Conservation (phyloP, 805 yeast genomes). For the Metschnikowia sp. region DNA sequence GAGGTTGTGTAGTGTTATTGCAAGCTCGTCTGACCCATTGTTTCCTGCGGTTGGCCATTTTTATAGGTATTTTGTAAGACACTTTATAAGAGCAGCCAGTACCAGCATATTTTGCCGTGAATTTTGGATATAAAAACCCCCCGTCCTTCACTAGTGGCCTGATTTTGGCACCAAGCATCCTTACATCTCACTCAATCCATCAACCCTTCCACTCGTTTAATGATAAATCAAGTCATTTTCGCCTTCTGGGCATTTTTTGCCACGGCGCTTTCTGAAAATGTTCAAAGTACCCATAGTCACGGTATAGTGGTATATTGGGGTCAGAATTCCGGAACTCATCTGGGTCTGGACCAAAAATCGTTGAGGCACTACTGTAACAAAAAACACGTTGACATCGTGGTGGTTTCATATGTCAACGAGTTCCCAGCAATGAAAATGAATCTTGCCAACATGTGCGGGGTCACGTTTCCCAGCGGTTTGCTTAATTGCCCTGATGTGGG, state of each 20-base stretch:
- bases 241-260: neutral
- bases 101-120: too few relatives aligned
- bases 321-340: conserved; percentile 49
- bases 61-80: too few relatives aligned
- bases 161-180: too few relatives aligned
- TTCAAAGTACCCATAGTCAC: neutral
- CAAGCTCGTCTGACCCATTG: too few relatives aligned
- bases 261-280: neutral
- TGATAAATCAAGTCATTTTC: neutral
- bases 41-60: too few relatives aligned
- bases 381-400: conserved; percentile 64
- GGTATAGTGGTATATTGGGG: conserved; percentile 88
- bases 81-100: too few relatives aligned
- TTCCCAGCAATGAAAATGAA: conserved; percentile 51
- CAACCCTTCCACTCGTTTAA: too few relatives aligned
- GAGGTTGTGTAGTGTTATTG: too few relatives aligned
- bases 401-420: conserved; percentile 64
- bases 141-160: too few relatives aligned
- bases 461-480: conserved; percentile 41
- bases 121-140: too few relatives aligned
- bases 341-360: conserved; percentile 38
- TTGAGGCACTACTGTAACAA: conserved; percentile 57
- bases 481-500: conserved; percentile 14
- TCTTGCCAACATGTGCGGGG: conserved; percentile 52
- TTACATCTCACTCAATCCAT: too few relatives aligned